Evolutionary conservation across 129 eudicot species (phyloP).

Genomic region (Flaveria trinervia): DNA sequence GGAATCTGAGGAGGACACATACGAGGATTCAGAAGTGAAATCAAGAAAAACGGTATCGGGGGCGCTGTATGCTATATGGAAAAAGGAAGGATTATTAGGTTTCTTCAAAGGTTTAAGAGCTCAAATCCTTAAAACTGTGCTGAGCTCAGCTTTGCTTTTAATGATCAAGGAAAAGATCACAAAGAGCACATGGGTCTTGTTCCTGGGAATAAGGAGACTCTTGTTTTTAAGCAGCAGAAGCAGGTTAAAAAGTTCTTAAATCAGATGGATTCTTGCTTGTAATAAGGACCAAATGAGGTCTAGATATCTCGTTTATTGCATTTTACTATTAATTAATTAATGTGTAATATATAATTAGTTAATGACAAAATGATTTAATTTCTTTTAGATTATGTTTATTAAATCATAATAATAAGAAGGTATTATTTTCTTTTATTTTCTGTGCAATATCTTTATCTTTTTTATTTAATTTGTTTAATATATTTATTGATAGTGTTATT

Average conservation of each 20-base stretch:
- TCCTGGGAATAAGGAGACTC: slow-evolving; percentile 66
- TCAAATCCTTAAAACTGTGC: slow-evolving; percentile 87
- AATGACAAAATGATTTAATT: background rate
- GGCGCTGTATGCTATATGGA: slow-evolving; percentile 67
- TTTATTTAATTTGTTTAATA: too few species aligned
- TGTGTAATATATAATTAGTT: background rate
- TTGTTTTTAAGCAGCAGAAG: slow-evolving; percentile 47
- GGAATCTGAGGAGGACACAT: slow-evolving; percentile 54
- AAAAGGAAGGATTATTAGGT: slow-evolving; percentile 77
- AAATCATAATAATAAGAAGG: too few species aligned
- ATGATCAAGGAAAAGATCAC: slow-evolving; percentile 97
- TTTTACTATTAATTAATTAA: background rate
- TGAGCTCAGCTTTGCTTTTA: slow-evolving; percentile 88
- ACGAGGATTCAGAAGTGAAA: slow-evolving; percentile 40
- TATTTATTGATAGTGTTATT: too few species aligned
- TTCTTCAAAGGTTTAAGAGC: slow-evolving; percentile 88
- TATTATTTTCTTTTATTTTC: too few species aligned
- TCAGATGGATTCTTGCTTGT: slow-evolving; percentile 20
- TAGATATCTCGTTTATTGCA: slow-evolving; percentile 9
- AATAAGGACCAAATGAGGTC: slow-evolving; percentile 31
- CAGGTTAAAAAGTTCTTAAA: slow-evolving; percentile 62
- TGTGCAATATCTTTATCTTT: too few species aligned
- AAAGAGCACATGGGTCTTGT: slow-evolving; percentile 84
- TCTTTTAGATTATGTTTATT: background rate
- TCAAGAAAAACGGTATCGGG: slow-evolving; percentile 63